Evolutionary conservation across 116 monocot species (phyloP).

Genomic region (Posidonia oceanica): DNA sequence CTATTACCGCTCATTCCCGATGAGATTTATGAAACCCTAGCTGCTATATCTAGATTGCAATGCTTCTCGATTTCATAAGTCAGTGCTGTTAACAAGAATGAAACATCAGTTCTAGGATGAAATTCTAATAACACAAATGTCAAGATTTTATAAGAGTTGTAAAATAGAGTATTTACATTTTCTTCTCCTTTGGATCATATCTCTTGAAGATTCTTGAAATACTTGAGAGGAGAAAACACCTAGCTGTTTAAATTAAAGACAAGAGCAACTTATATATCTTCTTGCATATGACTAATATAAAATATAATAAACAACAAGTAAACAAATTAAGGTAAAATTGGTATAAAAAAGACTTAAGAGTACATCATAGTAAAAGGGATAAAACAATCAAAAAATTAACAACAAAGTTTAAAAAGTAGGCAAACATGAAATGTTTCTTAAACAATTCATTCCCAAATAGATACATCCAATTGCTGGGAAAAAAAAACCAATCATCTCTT

Average conservation of each 20-base stretch:
- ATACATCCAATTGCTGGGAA: not conserved
- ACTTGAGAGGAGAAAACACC: constrained; percentile 86
- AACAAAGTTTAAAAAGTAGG: no score
- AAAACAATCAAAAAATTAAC: no score
- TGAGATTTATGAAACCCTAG: constrained; percentile 54
- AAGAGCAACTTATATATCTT: not conserved
- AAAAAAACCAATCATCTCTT: no score
- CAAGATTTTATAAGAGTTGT: not conserved
- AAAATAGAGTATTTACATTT: not conserved
- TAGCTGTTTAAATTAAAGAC: constrained; percentile 41
- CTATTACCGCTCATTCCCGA: constrained; percentile 44
- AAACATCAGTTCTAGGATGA: not conserved
- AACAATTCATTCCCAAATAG: no score
- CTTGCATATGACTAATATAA: not conserved
- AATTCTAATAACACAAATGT: not conserved
- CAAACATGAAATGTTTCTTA: no score
- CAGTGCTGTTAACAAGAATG: constrained; percentile 33
- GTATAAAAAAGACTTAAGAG: no score
- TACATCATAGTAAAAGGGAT: no score
- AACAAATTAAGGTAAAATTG: not conserved
- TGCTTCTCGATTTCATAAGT: constrained; percentile 74
- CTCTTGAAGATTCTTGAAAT: constrained; percentile 61
- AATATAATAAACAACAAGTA: not conserved
- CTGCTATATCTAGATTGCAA: constrained; percentile 81
- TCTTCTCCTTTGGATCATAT: constrained; percentile 32